Percentiles rank a stretch among this genome's conserved stretches.
phyloP scores from a whole-genome alignment of 805 yeast species.

The Myxozyma melibiosi region DNA sequence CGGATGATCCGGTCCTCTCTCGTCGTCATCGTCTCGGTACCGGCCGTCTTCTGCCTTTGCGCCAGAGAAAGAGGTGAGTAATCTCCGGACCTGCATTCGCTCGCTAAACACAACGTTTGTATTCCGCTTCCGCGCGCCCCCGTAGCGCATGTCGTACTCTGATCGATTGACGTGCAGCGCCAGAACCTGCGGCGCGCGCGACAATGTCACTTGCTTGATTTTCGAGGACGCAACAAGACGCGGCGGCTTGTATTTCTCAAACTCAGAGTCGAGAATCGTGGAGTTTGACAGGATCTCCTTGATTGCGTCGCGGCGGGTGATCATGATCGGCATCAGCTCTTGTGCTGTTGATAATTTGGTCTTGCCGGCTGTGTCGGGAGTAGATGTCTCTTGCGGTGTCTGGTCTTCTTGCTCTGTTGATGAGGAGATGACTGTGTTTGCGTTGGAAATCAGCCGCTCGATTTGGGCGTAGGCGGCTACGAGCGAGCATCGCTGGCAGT shows the following conservation, averaged over 20 bases:
- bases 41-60: neutral
- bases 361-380: neutral
- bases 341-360: conserved; percentile 7
- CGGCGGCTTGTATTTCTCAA: conserved; percentile 65
- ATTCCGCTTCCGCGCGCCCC: conserved; percentile 78
- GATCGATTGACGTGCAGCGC: conserved; percentile 90
- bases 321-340: conserved; percentile 41
- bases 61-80: neutral
- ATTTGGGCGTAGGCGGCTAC: conserved; percentile 40
- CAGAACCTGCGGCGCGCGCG: conserved; percentile 80
- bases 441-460: conserved; percentile 29
- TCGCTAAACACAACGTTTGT: conserved; percentile 79
- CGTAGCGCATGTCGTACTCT: conserved; percentile 86
- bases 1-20: conserved; percentile 6
- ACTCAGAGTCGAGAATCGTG: conserved; percentile 77
- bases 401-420: neutral
- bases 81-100: conserved; percentile 50
- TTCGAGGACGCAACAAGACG: conserved; percentile 65
- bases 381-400: neutral
- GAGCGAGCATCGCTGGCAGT: conserved; percentile 90
- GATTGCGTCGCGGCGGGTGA: conserved; percentile 52
- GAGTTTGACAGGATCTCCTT: conserved; percentile 60
- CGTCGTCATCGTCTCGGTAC: neutral
- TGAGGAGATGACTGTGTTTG: conserved; percentile 8
- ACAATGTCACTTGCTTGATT: conserved; percentile 77